Evolutionary conservation across 2,329 filamentous ascomycete genomes (phyloP).

Genomic region (Elsinoe batatas): DNA sequence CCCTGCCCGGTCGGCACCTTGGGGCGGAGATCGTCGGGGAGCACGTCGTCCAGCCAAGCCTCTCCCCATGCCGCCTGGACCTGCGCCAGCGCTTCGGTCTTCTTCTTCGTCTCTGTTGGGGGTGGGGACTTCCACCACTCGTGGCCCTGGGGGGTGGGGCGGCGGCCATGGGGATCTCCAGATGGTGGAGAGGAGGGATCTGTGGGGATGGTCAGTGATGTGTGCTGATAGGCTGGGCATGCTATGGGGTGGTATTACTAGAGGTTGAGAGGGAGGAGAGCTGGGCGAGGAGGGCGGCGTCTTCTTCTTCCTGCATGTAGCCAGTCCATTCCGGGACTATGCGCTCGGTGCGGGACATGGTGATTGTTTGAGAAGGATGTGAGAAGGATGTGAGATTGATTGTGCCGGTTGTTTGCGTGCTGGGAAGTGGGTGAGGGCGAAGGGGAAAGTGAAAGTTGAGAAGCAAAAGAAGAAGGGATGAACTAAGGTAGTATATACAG

Average conservation of each 20-base stretch:
- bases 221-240: background rate
- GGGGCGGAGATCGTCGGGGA: background rate
- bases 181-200: background rate
- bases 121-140: background rate
- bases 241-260: background rate
- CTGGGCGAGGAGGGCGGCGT: background rate
- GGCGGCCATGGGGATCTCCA: background rate
- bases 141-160: background rate
- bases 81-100: background rate
- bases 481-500: too few relatives aligned
- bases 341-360: background rate
- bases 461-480: too few relatives aligned
- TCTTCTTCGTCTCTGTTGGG: background rate
- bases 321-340: background rate
- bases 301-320: background rate
- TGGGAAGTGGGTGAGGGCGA: too few relatives aligned
- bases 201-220: background rate
- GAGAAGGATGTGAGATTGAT: too few relatives aligned
- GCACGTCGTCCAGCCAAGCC: background rate
- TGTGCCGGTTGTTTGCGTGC: too few relatives aligned
- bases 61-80: background rate
- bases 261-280: too few relatives aligned
- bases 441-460: too few relatives aligned
- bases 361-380: background rate
- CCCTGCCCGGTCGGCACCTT: background rate